Evolutionary conservation across 345 rosid genomes (phyloP).

Genomic region (Brassica nigra): DNA sequence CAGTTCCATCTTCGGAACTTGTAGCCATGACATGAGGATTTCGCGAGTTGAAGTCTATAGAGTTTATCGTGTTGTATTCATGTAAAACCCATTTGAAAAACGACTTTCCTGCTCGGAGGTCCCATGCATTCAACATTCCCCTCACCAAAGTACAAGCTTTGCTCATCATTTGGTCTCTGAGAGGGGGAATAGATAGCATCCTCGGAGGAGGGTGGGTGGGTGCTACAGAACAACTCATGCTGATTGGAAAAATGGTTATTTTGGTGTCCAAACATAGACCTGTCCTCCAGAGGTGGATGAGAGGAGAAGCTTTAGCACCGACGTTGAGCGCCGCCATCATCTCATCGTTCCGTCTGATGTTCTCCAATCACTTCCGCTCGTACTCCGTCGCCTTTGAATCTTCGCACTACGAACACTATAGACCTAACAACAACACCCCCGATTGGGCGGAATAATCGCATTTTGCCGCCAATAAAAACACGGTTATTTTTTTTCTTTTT

Average conservation of each 20-base stretch:
- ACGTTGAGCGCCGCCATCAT: conserved; percentile 73
- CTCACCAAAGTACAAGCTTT: conserved; percentile 64
- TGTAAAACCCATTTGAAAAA: conserved; percentile 57
- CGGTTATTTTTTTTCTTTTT: not conserved
- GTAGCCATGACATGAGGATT: conserved; percentile 70
- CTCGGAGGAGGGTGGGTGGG: conserved; percentile 11
- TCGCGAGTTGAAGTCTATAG: conserved; percentile 69
- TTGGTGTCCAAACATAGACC: too few relatives aligned
- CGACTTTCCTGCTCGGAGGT: conserved; percentile 59
- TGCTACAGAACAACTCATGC: too few relatives aligned
- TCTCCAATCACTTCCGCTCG: conserved; percentile 73
- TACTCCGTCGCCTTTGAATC: conserved; percentile 73
- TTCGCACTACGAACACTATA: not conserved
- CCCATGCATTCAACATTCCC: conserved; percentile 62
- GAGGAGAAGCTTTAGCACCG: conserved; percentile 53
- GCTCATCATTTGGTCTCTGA: conserved; percentile 52
- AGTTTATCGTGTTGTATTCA: conserved; percentile 58
- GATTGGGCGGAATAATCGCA: too few relatives aligned
- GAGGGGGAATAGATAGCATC: conserved; percentile 60
- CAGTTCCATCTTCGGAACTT: conserved; percentile 65
- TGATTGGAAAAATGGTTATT: too few relatives aligned
- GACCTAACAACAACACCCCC: too few relatives aligned
- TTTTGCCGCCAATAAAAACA: conserved; percentile 20
- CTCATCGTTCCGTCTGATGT: conserved; percentile 72
- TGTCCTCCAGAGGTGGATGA: conserved; percentile 27